A percentile compares a stretch with the other conserved stretches of the same genome.
These are phyloP conservation scores for Scenedesmus sp. DNA, from an alignment of 163 green algal species.

Conservation along the genomic window DNA sequence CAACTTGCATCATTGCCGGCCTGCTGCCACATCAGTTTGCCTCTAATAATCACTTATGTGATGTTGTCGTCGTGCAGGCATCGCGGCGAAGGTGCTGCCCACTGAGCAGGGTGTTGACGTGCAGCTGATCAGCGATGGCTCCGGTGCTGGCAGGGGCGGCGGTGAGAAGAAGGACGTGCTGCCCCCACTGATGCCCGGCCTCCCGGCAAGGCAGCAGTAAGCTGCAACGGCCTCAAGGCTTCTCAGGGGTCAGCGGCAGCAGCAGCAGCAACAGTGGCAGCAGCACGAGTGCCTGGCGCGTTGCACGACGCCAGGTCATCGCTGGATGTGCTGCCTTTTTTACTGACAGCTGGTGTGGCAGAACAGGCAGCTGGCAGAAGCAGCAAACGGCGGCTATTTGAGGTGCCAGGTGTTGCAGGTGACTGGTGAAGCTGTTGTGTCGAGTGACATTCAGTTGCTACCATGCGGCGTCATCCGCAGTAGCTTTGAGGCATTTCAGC, in stretches of 20 bases:
- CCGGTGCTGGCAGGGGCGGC: slow-evolving; percentile 75
- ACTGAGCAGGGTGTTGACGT: slow-evolving; percentile 72
- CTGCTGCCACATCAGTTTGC: background rate
- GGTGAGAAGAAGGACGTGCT: slow-evolving; percentile 85
- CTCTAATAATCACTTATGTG: background rate
- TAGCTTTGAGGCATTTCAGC: no score
- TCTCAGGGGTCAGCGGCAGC: background rate
- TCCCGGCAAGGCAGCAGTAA: slow-evolving; percentile 80
- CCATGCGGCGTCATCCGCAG: no score
- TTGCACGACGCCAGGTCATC: no score
- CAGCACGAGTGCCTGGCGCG: no score
- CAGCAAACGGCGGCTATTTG: no score
- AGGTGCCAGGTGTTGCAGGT: no score
- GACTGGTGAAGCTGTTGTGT: no score
- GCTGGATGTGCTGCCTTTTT: no score
- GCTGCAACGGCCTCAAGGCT: background rate
- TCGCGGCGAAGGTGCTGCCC: slow-evolving; percentile 20
- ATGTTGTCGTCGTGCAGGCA: slow-evolving; percentile 27
- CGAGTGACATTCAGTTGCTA: no score
- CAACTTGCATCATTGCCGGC: background rate
- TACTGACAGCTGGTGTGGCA: no score
- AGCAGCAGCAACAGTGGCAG: background rate
- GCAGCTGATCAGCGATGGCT: slow-evolving; percentile 83
- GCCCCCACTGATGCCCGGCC: slow-evolving; percentile 87
- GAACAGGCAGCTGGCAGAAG: no score